Evolutionary conservation across 257 asterid genomes (phyloP).

Genomic region (Nicotiana paniculata): DNA sequence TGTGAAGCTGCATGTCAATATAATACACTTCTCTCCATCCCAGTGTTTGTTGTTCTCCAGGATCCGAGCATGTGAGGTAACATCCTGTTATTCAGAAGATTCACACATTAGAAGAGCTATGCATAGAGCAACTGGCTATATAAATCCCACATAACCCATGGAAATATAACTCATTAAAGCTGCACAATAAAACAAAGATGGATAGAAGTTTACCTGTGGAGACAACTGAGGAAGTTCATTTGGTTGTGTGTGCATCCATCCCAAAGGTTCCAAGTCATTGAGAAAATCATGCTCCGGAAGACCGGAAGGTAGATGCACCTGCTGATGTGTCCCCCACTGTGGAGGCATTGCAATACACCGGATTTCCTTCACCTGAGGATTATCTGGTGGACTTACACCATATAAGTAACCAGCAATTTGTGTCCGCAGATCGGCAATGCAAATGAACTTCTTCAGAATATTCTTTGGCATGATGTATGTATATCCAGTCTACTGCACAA

Average conservation of each 20-base stretch:
- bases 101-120: neutral
- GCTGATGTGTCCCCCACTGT: conserved; percentile 98
- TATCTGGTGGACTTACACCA: conserved; percentile 97
- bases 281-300: conserved; percentile 92
- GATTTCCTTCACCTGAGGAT: conserved; percentile 98
- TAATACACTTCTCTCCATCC: conserved; percentile 97
- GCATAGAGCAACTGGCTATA: neutral
- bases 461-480: conserved; percentile 98
- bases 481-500: conserved; percentile 92
- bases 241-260: conserved; percentile 99
- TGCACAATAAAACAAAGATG: neutral
- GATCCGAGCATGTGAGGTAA: conserved; percentile 64
- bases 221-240: conserved; percentile 96
- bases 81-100: conserved; percentile 40
- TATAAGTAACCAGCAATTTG: conserved; percentile 91
- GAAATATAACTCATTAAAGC: neutral
- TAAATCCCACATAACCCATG: neutral
- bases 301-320: conserved; percentile 83
- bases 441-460: conserved; percentile 90
- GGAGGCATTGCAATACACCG: conserved; percentile 97
- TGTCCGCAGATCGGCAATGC: conserved; percentile 93
- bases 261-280: conserved; percentile 88
- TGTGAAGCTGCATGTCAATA: conserved; percentile 94
- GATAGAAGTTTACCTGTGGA: conserved; percentile 54
- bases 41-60: conserved; percentile 87